phyloP scores from a whole-genome alignment of 2,329 filamentous ascomycete genomes.

The Aspergillus sp. region DNA sequence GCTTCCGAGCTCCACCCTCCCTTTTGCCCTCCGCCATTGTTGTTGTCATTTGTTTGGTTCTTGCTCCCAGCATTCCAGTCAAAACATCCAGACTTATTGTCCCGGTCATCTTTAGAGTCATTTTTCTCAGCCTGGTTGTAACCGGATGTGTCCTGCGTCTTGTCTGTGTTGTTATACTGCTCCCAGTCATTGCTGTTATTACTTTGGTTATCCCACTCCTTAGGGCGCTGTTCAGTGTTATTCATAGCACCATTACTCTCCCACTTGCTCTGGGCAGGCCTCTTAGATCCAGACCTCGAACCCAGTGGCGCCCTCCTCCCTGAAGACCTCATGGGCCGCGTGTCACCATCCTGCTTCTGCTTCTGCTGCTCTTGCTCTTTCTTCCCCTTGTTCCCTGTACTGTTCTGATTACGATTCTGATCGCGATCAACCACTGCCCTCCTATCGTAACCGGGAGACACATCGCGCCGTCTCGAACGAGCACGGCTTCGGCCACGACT shows the following conservation, averaged over 20 bases:
- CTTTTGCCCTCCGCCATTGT: background rate
- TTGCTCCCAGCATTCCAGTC: background rate
- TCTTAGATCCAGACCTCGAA: background rate
- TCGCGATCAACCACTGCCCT: background rate
- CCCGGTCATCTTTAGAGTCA: background rate
- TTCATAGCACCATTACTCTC: background rate
- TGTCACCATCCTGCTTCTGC: background rate
- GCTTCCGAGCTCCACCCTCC: background rate
- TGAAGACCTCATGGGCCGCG: background rate
- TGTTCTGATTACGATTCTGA: background rate
- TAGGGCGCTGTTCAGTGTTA: background rate
- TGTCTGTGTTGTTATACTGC: background rate
- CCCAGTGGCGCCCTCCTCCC: background rate
- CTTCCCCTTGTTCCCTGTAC: background rate
- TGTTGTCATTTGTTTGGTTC: background rate
- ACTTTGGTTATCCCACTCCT: background rate
- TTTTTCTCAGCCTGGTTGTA: background rate
- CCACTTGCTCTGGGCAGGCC: background rate
- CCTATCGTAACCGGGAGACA: background rate
- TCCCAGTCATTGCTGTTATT: background rate
- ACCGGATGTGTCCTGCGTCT: background rate
- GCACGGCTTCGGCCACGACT: background rate
- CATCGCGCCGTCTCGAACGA: background rate
- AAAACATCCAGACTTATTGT: background rate
- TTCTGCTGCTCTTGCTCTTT: background rate